A percentile compares a stretch with the other conserved stretches of the same genome.
phyloP scores from a whole-genome alignment of 2,329 filamentous ascomycete genomes.

The Phyllosticta paracitricarpa region DNA sequence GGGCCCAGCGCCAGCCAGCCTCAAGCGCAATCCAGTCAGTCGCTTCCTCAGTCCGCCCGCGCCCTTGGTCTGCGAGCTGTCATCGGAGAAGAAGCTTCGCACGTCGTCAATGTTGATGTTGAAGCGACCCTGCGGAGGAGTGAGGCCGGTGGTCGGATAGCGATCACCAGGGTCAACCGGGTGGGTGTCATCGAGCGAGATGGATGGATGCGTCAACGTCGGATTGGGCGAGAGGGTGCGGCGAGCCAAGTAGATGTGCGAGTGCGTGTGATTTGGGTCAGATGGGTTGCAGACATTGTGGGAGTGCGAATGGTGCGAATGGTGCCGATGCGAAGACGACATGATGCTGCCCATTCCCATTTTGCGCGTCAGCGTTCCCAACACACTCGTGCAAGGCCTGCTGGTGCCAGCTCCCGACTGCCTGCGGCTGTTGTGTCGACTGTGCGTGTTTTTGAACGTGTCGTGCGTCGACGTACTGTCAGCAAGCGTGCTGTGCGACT shows the following conservation, averaged over 20 bases:
- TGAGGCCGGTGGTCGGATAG: slow-evolving; percentile 38
- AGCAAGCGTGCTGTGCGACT: not conserved
- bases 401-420: not conserved
- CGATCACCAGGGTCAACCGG: slow-evolving; percentile 30
- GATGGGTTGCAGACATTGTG: not conserved
- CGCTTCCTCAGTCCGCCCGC: slow-evolving; percentile 24
- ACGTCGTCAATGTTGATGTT: slow-evolving; percentile 31
- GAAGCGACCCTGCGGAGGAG: slow-evolving; percentile 28
- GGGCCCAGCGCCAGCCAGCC: slow-evolving; percentile 2
- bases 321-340: not conserved
- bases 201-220: not conserved
- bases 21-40: slow-evolving; percentile 21
- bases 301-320: not conserved
- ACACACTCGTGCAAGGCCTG: slow-evolving; percentile 8
- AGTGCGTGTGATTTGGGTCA: slow-evolving; percentile 36
- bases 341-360: slow-evolving; percentile 8
- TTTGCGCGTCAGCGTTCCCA: slow-evolving; percentile 12
- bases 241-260: slow-evolving; percentile 33
- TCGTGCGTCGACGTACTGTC: slow-evolving; percentile 6
- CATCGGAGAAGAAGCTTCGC: slow-evolving; percentile 34
- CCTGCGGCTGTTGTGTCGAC: slow-evolving; percentile 10
- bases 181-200: not conserved
- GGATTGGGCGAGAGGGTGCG: not conserved
- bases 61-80: slow-evolving; percentile 18
- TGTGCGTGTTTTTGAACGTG: slow-evolving; percentile 10